Conservation (phyloP, 768 basidiomycete species). For the Lactarius sp. region DNA sequence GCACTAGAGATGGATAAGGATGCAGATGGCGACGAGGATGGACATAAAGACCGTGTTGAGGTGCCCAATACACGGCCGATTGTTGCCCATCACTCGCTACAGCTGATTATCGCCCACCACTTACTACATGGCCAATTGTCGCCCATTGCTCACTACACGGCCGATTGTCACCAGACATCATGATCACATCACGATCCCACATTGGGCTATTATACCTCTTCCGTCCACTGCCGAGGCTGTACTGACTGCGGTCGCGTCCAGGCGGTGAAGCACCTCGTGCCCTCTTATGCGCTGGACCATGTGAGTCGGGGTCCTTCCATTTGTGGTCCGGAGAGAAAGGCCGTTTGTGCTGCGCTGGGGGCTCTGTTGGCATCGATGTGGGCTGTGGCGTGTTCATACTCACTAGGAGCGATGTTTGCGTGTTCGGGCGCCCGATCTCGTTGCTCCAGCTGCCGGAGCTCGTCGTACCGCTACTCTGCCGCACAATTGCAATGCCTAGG, state of each 20-base stretch:
- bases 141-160: too few relatives aligned
- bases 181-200: slow-evolving; percentile 46
- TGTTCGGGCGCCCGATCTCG: too few relatives aligned
- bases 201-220: slow-evolving; percentile 40
- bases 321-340: slow-evolving; percentile 35
- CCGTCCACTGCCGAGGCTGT: slow-evolving; percentile 33
- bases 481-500: slow-evolving; percentile 67
- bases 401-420: slow-evolving; percentile 17
- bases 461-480: slow-evolving; percentile 27
- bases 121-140: too few relatives aligned
- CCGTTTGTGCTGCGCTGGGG: slow-evolving; percentile 32
- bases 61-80: too few relatives aligned
- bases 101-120: too few relatives aligned
- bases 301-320: slow-evolving; percentile 40
- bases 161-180: too few relatives aligned
- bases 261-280: slow-evolving; percentile 44
- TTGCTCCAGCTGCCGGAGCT: too few relatives aligned
- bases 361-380: slow-evolving; percentile 33
- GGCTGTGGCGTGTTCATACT: slow-evolving; percentile 35
- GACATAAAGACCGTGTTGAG: too few relatives aligned
- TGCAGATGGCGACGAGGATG: too few relatives aligned
- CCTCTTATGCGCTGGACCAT: slow-evolving; percentile 40
- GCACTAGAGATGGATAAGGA: too few relatives aligned
- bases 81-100: too few relatives aligned
- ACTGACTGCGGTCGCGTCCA: slow-evolving; percentile 46